Percentiles rank a stretch among this genome's conserved stretches.
phyloP scores from a whole-genome alignment of 2,329 filamentous ascomycete genomes.

The Alternaria conjuncta region DNA sequence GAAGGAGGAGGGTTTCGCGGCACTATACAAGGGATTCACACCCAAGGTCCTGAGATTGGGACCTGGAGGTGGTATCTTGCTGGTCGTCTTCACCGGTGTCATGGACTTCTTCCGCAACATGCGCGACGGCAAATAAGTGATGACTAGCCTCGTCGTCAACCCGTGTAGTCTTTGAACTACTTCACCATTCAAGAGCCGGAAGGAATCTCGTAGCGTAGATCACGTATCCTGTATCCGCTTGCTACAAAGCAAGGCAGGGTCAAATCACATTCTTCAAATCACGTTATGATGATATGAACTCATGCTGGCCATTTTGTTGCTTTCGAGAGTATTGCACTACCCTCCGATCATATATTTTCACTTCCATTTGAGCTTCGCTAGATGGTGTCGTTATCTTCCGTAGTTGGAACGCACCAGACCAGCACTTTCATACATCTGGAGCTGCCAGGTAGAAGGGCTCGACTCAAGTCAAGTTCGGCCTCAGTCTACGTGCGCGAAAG shows the following conservation, averaged over 20 bases:
- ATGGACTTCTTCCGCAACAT: slow-evolving; percentile 91
- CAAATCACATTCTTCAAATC: neutral
- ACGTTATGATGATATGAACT: neutral
- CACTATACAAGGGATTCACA: slow-evolving; percentile 96
- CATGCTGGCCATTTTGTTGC: neutral
- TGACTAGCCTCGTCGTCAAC: neutral
- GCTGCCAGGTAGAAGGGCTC: neutral
- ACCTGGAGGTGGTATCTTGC: slow-evolving; percentile 74
- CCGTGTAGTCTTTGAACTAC: neutral
- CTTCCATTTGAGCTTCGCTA: too few relatives aligned
- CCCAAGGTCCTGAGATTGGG: slow-evolving; percentile 87
- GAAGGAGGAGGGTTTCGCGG: slow-evolving; percentile 89
- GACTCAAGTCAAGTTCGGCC: neutral
- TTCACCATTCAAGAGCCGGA: neutral
- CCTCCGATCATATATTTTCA: neutral
- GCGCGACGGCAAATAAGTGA: slow-evolving; percentile 49
- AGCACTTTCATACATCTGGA: neutral
- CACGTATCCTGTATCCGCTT: neutral
- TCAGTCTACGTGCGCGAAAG: neutral
- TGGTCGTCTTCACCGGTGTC: slow-evolving; percentile 85
- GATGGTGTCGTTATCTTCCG: neutral
- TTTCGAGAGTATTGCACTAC: neutral
- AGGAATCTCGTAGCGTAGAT: neutral
- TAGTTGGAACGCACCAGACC: neutral
- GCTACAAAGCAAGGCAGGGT: neutral